These are phyloP conservation scores for Podaxis mareebaensis DNA, from an alignment of 768 basidiomycete species.

Conservation along the genomic window DNA sequence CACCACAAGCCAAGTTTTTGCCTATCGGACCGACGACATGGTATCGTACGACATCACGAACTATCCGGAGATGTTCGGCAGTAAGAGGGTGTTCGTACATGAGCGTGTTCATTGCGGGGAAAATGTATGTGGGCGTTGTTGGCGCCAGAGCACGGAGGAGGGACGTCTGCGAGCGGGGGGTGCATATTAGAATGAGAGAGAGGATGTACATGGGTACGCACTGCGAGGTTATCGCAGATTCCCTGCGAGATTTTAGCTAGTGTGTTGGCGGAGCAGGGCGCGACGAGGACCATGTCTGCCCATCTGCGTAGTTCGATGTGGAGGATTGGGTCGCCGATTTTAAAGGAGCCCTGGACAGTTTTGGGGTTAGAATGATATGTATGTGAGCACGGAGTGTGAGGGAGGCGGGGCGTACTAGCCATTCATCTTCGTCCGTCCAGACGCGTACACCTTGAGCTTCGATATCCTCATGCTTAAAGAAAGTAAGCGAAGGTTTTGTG, in stretches of 20 bases:
- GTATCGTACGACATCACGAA: slow-evolving; percentile 78
- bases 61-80: slow-evolving; percentile 72
- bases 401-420: slow-evolving; percentile 61
- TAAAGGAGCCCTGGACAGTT: slow-evolving; percentile 35
- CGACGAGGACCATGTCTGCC: slow-evolving; percentile 95
- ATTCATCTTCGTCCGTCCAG: slow-evolving; percentile 93
- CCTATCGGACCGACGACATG: slow-evolving; percentile 84
- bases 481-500: slow-evolving; percentile 75
- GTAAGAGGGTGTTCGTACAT: slow-evolving; percentile 98
- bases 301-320: slow-evolving; percentile 94
- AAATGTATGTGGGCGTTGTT: slow-evolving; percentile 83
- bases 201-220: slow-evolving; percentile 32
- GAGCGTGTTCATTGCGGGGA: slow-evolving; percentile 98
- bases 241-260: slow-evolving; percentile 91
- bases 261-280: slow-evolving; percentile 97
- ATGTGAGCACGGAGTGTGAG: background rate
- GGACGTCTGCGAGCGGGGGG: slow-evolving; percentile 52
- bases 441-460: slow-evolving; percentile 56
- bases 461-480: slow-evolving; percentile 64
- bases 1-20: slow-evolving; percentile 89
- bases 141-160: slow-evolving; percentile 84
- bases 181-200: background rate
- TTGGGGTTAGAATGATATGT: background rate
- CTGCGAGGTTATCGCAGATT: slow-evolving; percentile 87
- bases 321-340: slow-evolving; percentile 87